Conservation (phyloP, 768 basidiomycete species). For the Panaeolus papilionaceus region DNA sequence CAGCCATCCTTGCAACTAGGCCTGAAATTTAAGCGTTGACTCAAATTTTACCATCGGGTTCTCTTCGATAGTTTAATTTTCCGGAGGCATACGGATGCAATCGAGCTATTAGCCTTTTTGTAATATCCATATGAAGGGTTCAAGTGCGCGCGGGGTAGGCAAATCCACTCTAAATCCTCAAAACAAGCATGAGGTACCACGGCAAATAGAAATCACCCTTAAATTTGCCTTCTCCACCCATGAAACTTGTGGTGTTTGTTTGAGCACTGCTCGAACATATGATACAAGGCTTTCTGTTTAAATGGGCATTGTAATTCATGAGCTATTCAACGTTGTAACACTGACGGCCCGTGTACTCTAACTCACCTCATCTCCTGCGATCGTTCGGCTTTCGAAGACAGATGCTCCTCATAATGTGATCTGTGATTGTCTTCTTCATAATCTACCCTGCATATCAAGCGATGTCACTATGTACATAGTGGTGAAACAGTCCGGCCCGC, state of each 20-base stretch:
- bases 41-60: background rate
- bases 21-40: background rate
- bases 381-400: background rate
- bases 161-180: background rate
- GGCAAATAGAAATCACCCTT: background rate
- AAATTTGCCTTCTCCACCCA: background rate
- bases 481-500: background rate
- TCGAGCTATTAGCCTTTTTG: background rate
- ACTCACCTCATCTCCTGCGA: background rate
- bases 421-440: background rate
- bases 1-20: background rate
- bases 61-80: slow-evolving; percentile 5
- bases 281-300: too few species aligned
- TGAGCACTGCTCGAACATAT: background rate
- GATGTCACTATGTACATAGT: background rate
- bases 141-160: too few species aligned
- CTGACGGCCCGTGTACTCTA: background rate
- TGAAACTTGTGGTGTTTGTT: background rate
- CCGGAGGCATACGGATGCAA: background rate
- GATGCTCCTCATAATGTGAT: background rate
- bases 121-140: background rate
- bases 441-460: background rate
- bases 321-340: background rate
- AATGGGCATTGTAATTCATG: too few species aligned
- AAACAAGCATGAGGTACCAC: background rate